Evolutionary conservation across 176 grass and related monocot species (phyloP).

Genomic region (Oryza rufipogon): DNA sequence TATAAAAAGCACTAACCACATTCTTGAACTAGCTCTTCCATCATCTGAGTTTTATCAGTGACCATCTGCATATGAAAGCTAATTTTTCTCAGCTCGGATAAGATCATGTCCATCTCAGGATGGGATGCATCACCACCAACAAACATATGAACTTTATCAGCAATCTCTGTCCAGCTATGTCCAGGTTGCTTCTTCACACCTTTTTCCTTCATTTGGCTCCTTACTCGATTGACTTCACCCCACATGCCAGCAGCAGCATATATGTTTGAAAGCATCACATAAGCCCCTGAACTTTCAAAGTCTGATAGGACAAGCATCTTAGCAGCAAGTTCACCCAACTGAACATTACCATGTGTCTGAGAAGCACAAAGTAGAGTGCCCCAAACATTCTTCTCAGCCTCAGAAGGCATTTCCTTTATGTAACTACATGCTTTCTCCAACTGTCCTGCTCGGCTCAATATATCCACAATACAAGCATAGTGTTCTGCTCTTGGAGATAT

Average conservation of each 20-base stretch:
- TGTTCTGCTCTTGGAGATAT: conserved; percentile 70
- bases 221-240: conserved; percentile 72
- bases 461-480: conserved; percentile 87
- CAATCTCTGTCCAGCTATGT: conserved; percentile 86
- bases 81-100: conserved; percentile 66
- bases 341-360: conserved; percentile 68
- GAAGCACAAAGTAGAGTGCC: conserved; percentile 67
- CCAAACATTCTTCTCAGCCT: conserved; percentile 71
- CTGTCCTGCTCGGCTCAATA: conserved; percentile 70
- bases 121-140: conserved; percentile 80
- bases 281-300: conserved; percentile 68
- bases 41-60: conserved; percentile 31
- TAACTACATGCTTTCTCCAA: conserved; percentile 73
- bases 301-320: conserved; percentile 65
- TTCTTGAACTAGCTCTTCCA: conserved; percentile 32
- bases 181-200: conserved; percentile 93
- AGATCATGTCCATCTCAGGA: conserved; percentile 71
- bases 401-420: conserved; percentile 72
- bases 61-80: conserved; percentile 78
- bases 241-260: conserved; percentile 89
- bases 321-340: conserved; percentile 83
- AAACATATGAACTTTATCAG: conserved; percentile 82
- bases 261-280: conserved; percentile 92
- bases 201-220: conserved; percentile 79
- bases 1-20: conserved; percentile 34